Base-by-base conservation (phyloP, 176 grass and related monocot species). In the Ensete glaucum region DNA sequence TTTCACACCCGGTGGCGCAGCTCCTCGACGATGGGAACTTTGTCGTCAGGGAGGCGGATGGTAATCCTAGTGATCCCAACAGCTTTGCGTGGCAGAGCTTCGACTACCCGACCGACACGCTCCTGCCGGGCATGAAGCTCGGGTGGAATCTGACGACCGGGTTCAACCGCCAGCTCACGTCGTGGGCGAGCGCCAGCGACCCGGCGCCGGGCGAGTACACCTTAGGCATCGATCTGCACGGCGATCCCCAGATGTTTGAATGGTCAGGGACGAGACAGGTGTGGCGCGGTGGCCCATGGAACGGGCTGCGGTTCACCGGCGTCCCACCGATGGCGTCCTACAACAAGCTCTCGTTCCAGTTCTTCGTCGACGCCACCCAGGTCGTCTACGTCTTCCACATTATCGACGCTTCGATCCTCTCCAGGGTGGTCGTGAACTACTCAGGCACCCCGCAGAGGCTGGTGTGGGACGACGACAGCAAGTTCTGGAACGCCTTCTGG, bases 251-350 rank as follows among this genome's bases (percentile, higher is more conserved):
- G 59, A 59, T 72, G 52, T 82, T 79, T 73, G 70, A 86, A 17
- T 34, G 49, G 80, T 9, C 13, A 24, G 82, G 23, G 54, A 52
- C 64, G 0, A 10, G 15, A n/a, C 56, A 20, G 17, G 29, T 91
- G 91, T 79, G 77, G 85, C 1, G 29, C 29, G 29, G 0, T 0
- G 29, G 29, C 0, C 29, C 29, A 34, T 34, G 29, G 29, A 34
- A 34, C 69, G 91, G 91, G n/a, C 54, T 81, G 11, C 88, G 62
- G 16, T 86, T 90, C 74, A 96, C 81, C 78, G 91, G 91, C 60
- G 79, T 84, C 75, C 88, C 91, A 6, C 79, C 91, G 75, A 90
- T 96, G 85, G 71, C 80, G 59, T 73, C 76, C 34, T 79, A 13
- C 73, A 65, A 88, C 55, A 91, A 82, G 76, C 87, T 85, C 88